Evolutionary conservation across 202 grass and related monocot species (phyloP).

Genomic region (Schoenoplectus triqueter): DNA sequence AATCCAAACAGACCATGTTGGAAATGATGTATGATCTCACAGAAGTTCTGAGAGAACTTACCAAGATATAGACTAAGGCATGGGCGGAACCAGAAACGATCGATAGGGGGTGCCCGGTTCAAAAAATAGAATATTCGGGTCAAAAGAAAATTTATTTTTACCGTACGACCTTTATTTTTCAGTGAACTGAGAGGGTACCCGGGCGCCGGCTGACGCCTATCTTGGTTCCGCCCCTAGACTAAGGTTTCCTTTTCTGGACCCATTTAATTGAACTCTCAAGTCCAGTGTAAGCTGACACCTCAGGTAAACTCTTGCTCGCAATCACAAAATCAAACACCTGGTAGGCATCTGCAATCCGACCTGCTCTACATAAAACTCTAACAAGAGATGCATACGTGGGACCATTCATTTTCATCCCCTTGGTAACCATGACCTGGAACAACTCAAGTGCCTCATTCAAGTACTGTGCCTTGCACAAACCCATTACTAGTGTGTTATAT

Average conservation of each 20-base stretch:
- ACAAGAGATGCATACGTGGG: slow-evolving; percentile 67
- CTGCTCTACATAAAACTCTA: slow-evolving; percentile 57
- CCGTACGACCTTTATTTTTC: no score
- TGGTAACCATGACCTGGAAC: slow-evolving; percentile 54
- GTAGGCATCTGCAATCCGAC: slow-evolving; percentile 55
- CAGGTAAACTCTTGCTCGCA: slow-evolving; percentile 63
- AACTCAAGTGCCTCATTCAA: slow-evolving; percentile 65
- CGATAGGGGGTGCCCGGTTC: no score
- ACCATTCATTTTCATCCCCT: slow-evolving; percentile 69
- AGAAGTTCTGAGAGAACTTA: background rate
- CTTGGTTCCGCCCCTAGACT: background rate
- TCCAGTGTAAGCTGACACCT: slow-evolving; percentile 58
- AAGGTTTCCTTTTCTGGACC: slow-evolving; percentile 55
- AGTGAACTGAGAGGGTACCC: no score
- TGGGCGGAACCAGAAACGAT: no score
- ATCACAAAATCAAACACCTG: slow-evolving; percentile 79
- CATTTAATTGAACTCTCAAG: slow-evolving; percentile 78
- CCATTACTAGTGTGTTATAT: slow-evolving; percentile 84
- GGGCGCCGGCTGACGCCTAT: no score
- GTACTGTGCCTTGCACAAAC: slow-evolving; percentile 81
- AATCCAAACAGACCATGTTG: background rate
- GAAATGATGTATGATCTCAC: background rate
- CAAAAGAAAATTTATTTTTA: no score
- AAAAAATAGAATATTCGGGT: no score
- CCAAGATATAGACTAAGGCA: slow-evolving; percentile 32